These are phyloP conservation scores for Colletotrichum endophyticum DNA, from an alignment of 2,329 filamentous ascomycete genomes.

Conservation along the genomic window DNA sequence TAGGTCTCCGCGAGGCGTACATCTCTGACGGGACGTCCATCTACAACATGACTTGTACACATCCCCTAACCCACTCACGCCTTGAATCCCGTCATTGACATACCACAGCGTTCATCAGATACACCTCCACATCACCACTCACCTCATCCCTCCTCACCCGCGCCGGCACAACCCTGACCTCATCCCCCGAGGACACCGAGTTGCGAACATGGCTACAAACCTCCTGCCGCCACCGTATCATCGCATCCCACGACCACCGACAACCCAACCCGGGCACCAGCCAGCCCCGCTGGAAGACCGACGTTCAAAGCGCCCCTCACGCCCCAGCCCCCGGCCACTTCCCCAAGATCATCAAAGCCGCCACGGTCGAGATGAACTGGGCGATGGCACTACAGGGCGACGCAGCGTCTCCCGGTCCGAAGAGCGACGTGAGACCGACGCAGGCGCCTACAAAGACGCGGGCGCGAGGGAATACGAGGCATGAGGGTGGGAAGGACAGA, in stretches of 20 bases:
- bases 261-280: background rate
- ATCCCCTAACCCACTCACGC: background rate
- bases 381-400: background rate
- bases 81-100: background rate
- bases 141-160: background rate
- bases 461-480: no score
- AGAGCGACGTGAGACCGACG: background rate
- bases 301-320: rapidly evolving
- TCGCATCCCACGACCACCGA: background rate
- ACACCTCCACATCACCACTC: background rate
- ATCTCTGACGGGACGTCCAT: background rate
- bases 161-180: background rate
- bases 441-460: background rate
- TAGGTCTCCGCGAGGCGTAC: background rate
- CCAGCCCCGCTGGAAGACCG: background rate
- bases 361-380: background rate
- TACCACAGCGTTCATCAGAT: background rate
- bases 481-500: background rate
- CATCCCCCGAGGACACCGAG: background rate
- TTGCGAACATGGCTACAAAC: background rate
- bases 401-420: background rate
- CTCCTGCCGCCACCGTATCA: background rate
- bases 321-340: background rate
- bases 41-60: background rate
- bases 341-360: background rate